phyloP scores from a whole-genome alignment of 768 basidiomycete genomes.

The Pluteus cervinus region DNA sequence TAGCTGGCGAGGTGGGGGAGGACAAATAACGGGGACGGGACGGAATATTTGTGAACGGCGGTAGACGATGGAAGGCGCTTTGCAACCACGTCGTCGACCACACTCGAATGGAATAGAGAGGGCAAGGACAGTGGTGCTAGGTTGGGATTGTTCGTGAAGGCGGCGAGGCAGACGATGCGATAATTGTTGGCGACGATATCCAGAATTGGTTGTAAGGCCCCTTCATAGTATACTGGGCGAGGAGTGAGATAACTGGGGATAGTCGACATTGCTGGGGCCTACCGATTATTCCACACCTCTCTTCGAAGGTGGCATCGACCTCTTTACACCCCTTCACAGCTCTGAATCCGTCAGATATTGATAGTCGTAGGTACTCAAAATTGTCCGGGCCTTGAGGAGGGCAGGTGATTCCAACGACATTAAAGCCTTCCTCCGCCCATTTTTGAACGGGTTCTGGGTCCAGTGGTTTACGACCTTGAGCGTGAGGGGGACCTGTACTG shows the following conservation, averaged over 20 bases:
- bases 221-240: slow-evolving; percentile 2
- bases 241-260: no score
- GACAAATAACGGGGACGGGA: slow-evolving; percentile 33
- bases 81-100: no score
- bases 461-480: no score
- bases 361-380: slow-evolving; percentile 22
- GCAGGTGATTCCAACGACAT: slow-evolving; percentile 32
- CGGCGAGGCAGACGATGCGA: slow-evolving; percentile 29
- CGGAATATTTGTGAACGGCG: slow-evolving; percentile 21
- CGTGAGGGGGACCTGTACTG: slow-evolving; percentile 11
- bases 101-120: slow-evolving; percentile 29
- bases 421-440: slow-evolving; percentile 52
- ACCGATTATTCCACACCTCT: slow-evolving; percentile 42
- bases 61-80: slow-evolving; percentile 15
- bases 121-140: slow-evolving; percentile 21
- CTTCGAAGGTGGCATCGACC: slow-evolving; percentile 34
- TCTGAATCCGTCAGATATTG: no score
- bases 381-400: slow-evolving; percentile 15
- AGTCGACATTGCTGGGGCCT: slow-evolving; percentile 5
- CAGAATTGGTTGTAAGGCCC: slow-evolving; percentile 17
- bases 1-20: slow-evolving; percentile 36
- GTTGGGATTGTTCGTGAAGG: slow-evolving; percentile 27
- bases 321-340: slow-evolving; percentile 28
- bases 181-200: slow-evolving; percentile 20
- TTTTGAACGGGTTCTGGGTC: slow-evolving; percentile 45